These are phyloP conservation scores for Cucumis cinereus DNA, from an alignment of 306 rosid genomes.

Conservation along the genomic window DNA sequence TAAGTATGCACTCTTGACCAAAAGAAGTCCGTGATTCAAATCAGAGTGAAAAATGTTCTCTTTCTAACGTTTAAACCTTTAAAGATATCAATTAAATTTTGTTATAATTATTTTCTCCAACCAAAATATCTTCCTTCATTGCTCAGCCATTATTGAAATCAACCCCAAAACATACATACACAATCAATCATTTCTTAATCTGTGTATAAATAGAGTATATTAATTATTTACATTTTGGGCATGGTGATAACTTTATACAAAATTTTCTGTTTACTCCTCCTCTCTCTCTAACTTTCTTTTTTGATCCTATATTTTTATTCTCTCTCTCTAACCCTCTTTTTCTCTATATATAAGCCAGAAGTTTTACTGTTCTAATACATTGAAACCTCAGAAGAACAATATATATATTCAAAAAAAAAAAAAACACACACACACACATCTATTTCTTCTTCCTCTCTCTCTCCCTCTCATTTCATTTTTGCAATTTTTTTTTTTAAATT, in stretches of 20 bases:
- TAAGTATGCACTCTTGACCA: too few species aligned
- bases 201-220: neutral
- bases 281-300: constrained; percentile 15
- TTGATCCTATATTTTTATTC: neutral
- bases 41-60: too few species aligned
- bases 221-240: neutral
- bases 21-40: too few species aligned
- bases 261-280: neutral
- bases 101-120: too few species aligned
- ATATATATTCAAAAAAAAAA: neutral
- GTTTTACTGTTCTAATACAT: constrained; percentile 35
- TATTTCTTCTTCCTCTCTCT: constrained; percentile 10
- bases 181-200: neutral
- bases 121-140: too few species aligned
- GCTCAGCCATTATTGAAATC: too few species aligned
- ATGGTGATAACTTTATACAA: neutral
- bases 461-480: constrained; percentile 4
- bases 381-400: constrained; percentile 26
- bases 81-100: too few species aligned
- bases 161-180: neutral
- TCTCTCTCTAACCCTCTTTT: constrained; percentile 6
- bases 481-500: neutral
- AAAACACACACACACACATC: neutral
- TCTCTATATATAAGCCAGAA: constrained; percentile 31
- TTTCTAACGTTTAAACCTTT: too few species aligned